A percentile compares a stretch with the other conserved stretches of the same genome.
Evolutionary conservation across 345 rosid genomes (phyloP).

Genomic region (Capsella bursapastoris): DNA sequence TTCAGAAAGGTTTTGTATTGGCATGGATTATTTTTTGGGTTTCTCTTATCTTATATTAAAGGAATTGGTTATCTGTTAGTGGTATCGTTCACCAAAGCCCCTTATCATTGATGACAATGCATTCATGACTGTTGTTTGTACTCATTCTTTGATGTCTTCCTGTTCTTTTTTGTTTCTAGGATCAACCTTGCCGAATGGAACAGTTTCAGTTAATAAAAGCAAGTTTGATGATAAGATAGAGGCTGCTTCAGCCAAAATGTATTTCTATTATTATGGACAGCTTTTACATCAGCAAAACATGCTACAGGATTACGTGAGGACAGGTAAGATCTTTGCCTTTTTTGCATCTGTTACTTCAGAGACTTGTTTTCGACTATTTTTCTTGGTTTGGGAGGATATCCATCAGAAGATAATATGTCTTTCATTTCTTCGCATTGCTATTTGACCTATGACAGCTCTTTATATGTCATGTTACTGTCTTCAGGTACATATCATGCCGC

Average conservation of each 20-base stretch:
- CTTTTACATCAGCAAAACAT: conserved; percentile 95
- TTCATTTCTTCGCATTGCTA: neutral
- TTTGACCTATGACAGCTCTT: neutral
- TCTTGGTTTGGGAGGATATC: conserved; percentile 8
- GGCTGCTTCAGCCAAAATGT: conserved; percentile 92
- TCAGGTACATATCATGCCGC: conserved; percentile 97
- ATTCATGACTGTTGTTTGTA: conserved; percentile 1
- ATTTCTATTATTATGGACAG: conserved; percentile 94
- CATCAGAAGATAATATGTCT: neutral
- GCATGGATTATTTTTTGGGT: neutral
- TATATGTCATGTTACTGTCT: conserved; percentile 25
- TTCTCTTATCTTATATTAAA: neutral
- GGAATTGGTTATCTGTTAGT: neutral
- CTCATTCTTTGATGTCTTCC: conserved; percentile 5
- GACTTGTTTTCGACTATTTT: neutral
- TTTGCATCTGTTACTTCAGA: conserved; percentile 20
- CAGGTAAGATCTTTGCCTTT: conserved; percentile 58
- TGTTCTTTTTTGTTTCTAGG: conserved; percentile 50
- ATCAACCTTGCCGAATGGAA: conserved; percentile 56
- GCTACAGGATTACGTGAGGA: conserved; percentile 96
- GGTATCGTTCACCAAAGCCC: neutral
- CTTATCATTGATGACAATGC: neutral
- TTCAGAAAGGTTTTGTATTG: neutral
- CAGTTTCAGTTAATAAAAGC: conserved; percentile 54
- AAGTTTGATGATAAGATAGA: conserved; percentile 90